phyloP scores from a whole-genome alignment of 805 yeast genomes.

The Komagataella phaffii region DNA sequence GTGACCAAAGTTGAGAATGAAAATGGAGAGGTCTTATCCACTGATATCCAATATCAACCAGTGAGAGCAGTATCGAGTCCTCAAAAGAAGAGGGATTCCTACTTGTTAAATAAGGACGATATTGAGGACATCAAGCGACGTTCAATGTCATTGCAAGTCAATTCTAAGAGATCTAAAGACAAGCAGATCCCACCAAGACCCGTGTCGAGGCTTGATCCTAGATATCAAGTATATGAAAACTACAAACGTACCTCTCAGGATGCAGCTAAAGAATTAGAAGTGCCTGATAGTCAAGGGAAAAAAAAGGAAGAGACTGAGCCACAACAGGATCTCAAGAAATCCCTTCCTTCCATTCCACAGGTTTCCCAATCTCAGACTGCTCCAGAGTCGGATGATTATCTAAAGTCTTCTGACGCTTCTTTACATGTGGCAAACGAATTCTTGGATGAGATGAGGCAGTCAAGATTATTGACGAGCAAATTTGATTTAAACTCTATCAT shows the following conservation, averaged over 20 bases:
- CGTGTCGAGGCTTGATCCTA: slow-evolving; percentile 42
- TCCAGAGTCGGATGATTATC: not conserved
- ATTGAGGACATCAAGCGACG: slow-evolving; percentile 25
- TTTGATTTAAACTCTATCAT: slow-evolving; percentile 11
- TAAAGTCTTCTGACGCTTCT: not conserved
- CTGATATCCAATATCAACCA: slow-evolving; percentile 5
- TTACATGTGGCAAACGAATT: slow-evolving; percentile 24
- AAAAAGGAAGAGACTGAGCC: not conserved
- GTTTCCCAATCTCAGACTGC: not conserved
- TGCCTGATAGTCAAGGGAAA: not conserved
- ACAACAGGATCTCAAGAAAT: not conserved
- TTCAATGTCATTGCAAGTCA: not conserved
- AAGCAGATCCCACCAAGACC: slow-evolving; percentile 15
- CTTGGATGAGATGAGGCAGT: slow-evolving; percentile 28
- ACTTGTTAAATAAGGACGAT: slow-evolving; percentile 30
- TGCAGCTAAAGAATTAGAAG: slow-evolving; percentile 14
- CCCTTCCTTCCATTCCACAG: not conserved
- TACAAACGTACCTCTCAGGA: slow-evolving; percentile 27
- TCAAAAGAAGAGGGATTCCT: slow-evolving; percentile 19
- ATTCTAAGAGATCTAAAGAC: not conserved
- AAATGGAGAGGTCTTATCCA: not conserved
- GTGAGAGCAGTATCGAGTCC: slow-evolving; percentile 12
- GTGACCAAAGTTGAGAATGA: not conserved
- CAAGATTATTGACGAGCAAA: slow-evolving; percentile 29
- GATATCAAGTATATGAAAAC: slow-evolving; percentile 36